Conservation (phyloP, 2,329 filamentous ascomycete species). For the Cryoendolithus antarcticus region DNA sequence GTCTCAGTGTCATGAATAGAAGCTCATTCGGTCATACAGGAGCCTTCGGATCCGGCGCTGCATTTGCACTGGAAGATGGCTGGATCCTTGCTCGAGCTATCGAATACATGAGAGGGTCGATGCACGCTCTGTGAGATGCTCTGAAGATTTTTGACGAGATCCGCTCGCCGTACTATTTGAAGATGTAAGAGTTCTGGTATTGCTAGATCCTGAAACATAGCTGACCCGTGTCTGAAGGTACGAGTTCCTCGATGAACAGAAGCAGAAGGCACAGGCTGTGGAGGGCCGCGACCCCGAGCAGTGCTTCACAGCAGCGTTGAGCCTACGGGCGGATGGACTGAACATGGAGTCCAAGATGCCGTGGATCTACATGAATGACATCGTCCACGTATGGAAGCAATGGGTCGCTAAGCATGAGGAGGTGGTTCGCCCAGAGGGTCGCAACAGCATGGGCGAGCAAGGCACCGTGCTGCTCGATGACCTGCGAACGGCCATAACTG, state of each 20-base stretch:
- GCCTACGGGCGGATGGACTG: constrained; percentile 8
- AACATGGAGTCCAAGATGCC: constrained; percentile 16
- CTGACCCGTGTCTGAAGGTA: background rate
- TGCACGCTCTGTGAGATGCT: constrained; percentile 14
- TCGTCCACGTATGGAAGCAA: constrained; percentile 15
- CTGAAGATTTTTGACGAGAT: constrained; percentile 28
- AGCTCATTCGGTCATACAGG: background rate
- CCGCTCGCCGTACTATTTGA: constrained; percentile 28
- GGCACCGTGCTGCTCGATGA: too few relatives aligned
- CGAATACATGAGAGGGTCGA: constrained; percentile 4
- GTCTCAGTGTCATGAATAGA: too few relatives aligned
- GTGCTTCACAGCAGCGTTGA: constrained; percentile 19
- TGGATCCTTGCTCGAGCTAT: constrained; percentile 31
- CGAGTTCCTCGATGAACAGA: constrained; percentile 3
- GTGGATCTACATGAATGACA: constrained; percentile 34
- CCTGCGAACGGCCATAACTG: too few relatives aligned
- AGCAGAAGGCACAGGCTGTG: constrained; percentile 11
- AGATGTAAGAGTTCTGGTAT: too few relatives aligned
- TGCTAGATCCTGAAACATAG: too few relatives aligned
- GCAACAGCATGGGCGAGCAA: too few relatives aligned
- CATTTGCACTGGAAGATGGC: constrained; percentile 35
- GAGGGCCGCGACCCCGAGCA: constrained; percentile 20
- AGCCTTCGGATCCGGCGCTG: constrained; percentile 32
- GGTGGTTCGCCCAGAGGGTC: background rate
- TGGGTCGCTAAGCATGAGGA: background rate